Evolutionary conservation across 1,284 basidiomycete genomes (phyloP).

Genomic region (Cryptococcus depauperatus): DNA sequence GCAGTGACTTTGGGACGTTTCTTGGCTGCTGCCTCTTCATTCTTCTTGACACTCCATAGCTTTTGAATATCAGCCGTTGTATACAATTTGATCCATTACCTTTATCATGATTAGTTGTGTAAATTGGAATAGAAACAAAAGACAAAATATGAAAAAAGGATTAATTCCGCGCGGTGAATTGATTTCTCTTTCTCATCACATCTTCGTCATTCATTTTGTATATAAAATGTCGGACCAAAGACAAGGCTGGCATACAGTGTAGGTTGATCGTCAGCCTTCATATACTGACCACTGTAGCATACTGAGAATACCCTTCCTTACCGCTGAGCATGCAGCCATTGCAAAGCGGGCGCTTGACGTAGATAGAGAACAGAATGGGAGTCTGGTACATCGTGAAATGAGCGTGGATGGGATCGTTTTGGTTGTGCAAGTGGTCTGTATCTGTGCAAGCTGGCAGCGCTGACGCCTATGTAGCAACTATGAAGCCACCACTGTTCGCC

Average conservation of each 20-base stretch:
- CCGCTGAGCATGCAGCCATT: conserved; percentile 62
- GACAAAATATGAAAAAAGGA: no score
- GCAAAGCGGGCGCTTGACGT: conserved; percentile 75
- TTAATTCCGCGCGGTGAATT: no score
- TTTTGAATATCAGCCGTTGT: conserved; percentile 46
- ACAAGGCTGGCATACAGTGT: conserved; percentile 30
- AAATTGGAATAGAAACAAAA: no score
- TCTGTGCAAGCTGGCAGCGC: no score
- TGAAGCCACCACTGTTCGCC: conserved; percentile 63
- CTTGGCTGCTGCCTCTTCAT: conserved; percentile 82
- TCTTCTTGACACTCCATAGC: conserved; percentile 98
- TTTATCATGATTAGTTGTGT: no score
- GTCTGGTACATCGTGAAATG: conserved; percentile 64
- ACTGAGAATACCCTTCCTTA: conserved; percentile 67
- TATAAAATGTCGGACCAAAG: conserved; percentile 3
- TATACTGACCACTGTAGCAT: conserved; percentile 49
- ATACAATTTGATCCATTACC: no score
- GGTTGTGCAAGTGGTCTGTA: conserved; percentile 60
- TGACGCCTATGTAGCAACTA: conserved; percentile 27
- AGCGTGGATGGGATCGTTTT: conserved; percentile 58
- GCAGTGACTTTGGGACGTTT: conserved; percentile 95
- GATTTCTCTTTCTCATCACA: neutral
- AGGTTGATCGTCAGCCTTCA: conserved; percentile 2
- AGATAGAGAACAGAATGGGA: conserved; percentile 69
- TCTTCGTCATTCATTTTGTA: neutral